Conservation (phyloP, 495 filamentous ascomycete species). For the Lepraria neglecta region DNA sequence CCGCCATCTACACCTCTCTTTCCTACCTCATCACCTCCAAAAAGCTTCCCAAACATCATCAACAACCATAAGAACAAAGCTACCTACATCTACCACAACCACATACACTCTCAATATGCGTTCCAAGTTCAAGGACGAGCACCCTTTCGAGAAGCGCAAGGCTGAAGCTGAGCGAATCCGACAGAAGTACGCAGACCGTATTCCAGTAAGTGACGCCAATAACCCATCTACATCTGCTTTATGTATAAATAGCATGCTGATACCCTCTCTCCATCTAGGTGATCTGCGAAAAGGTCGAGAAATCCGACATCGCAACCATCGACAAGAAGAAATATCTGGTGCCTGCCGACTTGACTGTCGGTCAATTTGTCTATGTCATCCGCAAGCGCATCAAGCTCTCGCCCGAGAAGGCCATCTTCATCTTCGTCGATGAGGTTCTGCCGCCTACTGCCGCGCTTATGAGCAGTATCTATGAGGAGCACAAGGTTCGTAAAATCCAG, state of each 20-base stretch:
- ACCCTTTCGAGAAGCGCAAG: conserved; percentile 98
- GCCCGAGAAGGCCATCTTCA: conserved; percentile 99
- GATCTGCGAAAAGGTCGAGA: conserved; percentile 99
- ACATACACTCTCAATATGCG: conserved; percentile 59
- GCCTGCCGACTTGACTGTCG: conserved; percentile 93
- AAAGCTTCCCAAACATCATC: conserved; percentile 8
- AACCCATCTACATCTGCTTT: conserved; percentile 11
- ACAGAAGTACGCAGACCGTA: conserved; percentile 97
- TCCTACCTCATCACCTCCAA: conserved; percentile 21
- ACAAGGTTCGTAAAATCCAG: conserved; percentile 52
- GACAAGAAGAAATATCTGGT: conserved; percentile 99
- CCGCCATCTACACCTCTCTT: conserved; percentile 6
- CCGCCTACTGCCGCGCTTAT: conserved; percentile 96
- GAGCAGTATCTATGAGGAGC: conserved; percentile 99
- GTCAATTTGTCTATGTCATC: conserved; percentile 99
- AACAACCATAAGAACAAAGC: conserved; percentile 6
- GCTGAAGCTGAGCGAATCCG: conserved; percentile 98
- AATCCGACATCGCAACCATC: conserved; percentile 98
- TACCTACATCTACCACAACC: conserved; percentile 31
- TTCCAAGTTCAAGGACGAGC: conserved; percentile 99
- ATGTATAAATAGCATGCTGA: conserved; percentile 2
- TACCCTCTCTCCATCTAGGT: conserved; percentile 51
- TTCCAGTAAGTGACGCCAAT: conserved; percentile 66
- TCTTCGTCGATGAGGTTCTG: conserved; percentile 98
- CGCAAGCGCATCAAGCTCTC: conserved; percentile 99